Base-by-base conservation (phyloP, 176 grass and related monocot genomes). In the Phragmites australis region DNA sequence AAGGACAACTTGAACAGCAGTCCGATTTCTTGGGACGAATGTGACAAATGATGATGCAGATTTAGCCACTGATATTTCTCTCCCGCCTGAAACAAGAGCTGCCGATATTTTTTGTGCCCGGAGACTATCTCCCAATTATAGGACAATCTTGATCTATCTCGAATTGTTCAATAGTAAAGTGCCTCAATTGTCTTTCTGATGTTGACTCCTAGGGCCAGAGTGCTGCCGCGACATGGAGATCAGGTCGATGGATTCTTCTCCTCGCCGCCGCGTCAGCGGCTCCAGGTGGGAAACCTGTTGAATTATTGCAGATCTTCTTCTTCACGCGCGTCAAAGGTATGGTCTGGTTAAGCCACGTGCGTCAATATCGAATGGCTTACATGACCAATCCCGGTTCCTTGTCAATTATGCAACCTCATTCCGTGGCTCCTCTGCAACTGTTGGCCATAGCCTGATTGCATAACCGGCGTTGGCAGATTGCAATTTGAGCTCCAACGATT, bases 221-320 rank as follows among this genome's bases (percentile, higher is more conserved):
- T 1, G 15, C 30, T 10, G 8, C 76, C 71, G 43, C 79, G 45
- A 64, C 65, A 65, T 72, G 55, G 72, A 62, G 58, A 75, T 40
- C 2, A 45, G 8, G 23, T 59, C 1, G 80, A 62, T 16, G 60
- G 43, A 46, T 0, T 3, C 69, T 57, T 47, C 80, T 26, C 37
- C 37, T 17, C 26, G 37, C 77, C 15, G 63, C 70, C 87, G 76
- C 79, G 63, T 56, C 70, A 55, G 52, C 68, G 44, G 39, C 76
- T 61, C 52, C 61, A 70, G 16, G 45, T 54, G 37, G 62, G 68
- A 51, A 68, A 25, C 10, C 70, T 10, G 45, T 42, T 43, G 52
- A 32, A 65, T 43, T 50, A 75, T 72, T 26, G 82, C 50, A 2
- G 25, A 18, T 31, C 2, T 30, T 29, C 27, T 37, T 1, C 37